Evolutionary conservation across 176 grass and related monocot genomes (phyloP).

Genomic region (Melocanna baccifera): DNA sequence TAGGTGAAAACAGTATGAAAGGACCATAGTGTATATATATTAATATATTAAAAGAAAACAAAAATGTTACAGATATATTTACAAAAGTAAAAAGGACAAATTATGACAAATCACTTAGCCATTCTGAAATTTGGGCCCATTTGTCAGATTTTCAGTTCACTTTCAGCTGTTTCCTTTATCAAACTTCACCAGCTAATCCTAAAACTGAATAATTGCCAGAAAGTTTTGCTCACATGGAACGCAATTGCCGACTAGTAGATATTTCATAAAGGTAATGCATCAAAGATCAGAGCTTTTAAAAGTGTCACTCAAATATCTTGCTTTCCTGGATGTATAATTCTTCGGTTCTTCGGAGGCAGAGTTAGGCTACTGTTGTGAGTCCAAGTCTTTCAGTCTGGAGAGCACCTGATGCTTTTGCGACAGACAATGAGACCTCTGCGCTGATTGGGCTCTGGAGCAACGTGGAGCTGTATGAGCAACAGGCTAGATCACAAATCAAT

Average conservation of each 20-base stretch:
- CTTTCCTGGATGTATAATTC: neutral
- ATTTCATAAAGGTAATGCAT: neutral
- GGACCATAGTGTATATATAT: no score
- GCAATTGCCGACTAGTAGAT: neutral
- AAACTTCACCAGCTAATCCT: neutral
- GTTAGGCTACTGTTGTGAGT: neutral
- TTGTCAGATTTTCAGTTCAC: neutral
- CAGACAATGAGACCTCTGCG: neutral
- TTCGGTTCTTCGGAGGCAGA: neutral
- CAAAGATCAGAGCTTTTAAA: constrained; percentile 3
- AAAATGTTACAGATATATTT: no score
- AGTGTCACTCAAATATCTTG: neutral
- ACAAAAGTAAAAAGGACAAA: no score
- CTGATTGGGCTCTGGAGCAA: neutral
- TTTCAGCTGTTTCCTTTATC: neutral
- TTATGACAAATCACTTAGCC: no score
- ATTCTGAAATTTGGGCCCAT: no score
- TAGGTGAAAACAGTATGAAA: no score
- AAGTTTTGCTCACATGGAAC: neutral
- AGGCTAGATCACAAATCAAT: neutral
- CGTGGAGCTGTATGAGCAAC: neutral
- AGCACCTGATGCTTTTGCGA: neutral
- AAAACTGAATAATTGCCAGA: neutral
- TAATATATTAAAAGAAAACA: no score
- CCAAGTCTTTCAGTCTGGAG: neutral